phyloP scores from a whole-genome alignment of 345 rosid genomes.

The Tarenaya hassleriana region DNA sequence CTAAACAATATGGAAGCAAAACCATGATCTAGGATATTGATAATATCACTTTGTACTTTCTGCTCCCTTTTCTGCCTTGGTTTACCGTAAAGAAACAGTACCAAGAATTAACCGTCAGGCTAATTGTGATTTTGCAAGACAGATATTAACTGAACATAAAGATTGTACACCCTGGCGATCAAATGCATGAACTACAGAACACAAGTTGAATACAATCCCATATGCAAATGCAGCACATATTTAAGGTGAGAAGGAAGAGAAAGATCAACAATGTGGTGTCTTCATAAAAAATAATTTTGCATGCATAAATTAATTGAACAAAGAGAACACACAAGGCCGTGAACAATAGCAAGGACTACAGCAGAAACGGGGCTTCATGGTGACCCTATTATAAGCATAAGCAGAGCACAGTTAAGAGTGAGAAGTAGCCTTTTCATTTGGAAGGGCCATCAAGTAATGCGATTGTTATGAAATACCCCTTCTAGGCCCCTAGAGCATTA shows the following conservation, averaged over 20 bases:
- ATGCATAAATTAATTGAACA: conserved; percentile 16
- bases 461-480: no score
- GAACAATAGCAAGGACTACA: conserved; percentile 16
- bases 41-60: not conserved
- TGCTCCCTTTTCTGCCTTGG: not conserved
- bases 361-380: conserved; percentile 14
- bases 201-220: not conserved
- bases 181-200: conserved; percentile 7
- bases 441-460: no score
- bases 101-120: conserved; percentile 10
- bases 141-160: conserved; percentile 9
- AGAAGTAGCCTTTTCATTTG: no score
- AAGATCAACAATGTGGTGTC: conserved; percentile 11
- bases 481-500: not conserved
- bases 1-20: conserved; percentile 13
- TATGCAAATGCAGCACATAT: conserved; percentile 11
- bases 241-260: conserved; percentile 5
- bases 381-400: not conserved
- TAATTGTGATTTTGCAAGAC: not conserved
- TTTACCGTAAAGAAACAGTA: not conserved
- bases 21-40: conserved; percentile 5
- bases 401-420: conserved; percentile 1
- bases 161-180: no score
- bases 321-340: conserved; percentile 2
- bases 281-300: conserved; percentile 1